Base-by-base conservation (phyloP, 257 asterid species). In the Rauvolfia tetraphylla region DNA sequence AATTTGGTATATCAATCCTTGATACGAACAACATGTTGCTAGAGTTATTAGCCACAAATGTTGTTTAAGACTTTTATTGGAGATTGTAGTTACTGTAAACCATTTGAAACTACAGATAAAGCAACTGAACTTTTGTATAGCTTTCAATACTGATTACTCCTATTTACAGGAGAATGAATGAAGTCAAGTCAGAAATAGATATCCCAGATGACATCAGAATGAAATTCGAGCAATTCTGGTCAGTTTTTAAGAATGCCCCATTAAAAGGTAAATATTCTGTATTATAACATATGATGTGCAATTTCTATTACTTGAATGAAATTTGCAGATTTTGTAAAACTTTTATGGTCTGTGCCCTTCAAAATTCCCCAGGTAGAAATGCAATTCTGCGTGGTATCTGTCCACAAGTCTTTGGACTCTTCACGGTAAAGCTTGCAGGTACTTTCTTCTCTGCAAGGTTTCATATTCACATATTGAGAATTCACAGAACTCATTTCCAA, bases 381-480 rank as follows among this genome's bases (percentile, higher is more conserved):
- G 96, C 93, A 48, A 89, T 95, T 85, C 94, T 95, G 57, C 89
- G 85, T 65, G 97, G 92, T 61, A 86, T 95, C 81, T 95, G 99
- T 79, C 98, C 99, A 9, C 99, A 95, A 88, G 87, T 95, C 79
- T 95, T 91, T 76, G 99, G 99, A 75, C 98, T 95, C 82, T 95
- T 95, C 83, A 91, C 98, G 31, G 99, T 95, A 79, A 95, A 95
- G 88, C 97, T 95, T 82, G 97, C 99, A 83, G 99, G 99, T 95
- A 85, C 3, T 81, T 48, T 78, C 57, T 42, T 61, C 75, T 71
- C 48, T 48, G 31, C 74, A 18, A 41, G 58, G 39, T 42, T 71
- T 44, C 69, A 51, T 56, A 56, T 49, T 81, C 72, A 75, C 41
- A 72, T 67, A 68, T 66, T 59, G 62, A 39, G 7, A n/a, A 23